Base-by-base conservation (phyloP, 2,329 filamentous ascomycete genomes). In the Ophiostoma sp. region DNA sequence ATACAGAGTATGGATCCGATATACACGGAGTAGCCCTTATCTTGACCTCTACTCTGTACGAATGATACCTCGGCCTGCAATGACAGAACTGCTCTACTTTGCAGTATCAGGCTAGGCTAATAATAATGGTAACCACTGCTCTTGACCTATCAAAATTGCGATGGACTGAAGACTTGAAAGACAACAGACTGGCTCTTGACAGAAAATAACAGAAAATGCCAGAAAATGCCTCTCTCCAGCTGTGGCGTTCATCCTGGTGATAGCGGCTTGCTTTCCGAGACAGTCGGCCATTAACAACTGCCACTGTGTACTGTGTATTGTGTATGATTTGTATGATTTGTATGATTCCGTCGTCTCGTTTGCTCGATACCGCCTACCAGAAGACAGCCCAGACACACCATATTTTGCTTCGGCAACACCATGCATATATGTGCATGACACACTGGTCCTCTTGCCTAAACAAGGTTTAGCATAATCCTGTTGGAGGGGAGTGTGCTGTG, bases 381-480 rank as follows among this genome's bases (percentile, higher is more conserved):
- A 54, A 20, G 11, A 54, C n/a, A 23, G 13, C n/a, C 20, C 52
- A 60, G 10, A 33, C 23, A 33, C 15, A 10, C 54, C 54, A 60
- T 60, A 17, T 33, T 27, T 31, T 33, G 13, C 27, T 60, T 17
- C 27, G 11, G 5, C 11, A 60, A 27, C 23, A 60, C 11, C 54
- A 13, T 17, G 31, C 31, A 8, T 27, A 60, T 11, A 6, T 54
- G 3, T 27, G 23, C 52, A 60, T 15, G 57, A 35, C 13, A 35
- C 57, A 33, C 57, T 62, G 57, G 54, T 35, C 15, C 27, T 62
- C 57, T 62, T 62, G 57, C 27, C 57, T 62, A 62, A 33, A 33
- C 7, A 33, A 62, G 57, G 57, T 62, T 62, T 33, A 62, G 57
- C 57, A 62, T 27, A 5, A 17, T 62, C 11, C 27, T 62, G 27